Conservation (phyloP, 768 basidiomycete genomes). For the Trichaptum fuscoviolaceum region DNA sequence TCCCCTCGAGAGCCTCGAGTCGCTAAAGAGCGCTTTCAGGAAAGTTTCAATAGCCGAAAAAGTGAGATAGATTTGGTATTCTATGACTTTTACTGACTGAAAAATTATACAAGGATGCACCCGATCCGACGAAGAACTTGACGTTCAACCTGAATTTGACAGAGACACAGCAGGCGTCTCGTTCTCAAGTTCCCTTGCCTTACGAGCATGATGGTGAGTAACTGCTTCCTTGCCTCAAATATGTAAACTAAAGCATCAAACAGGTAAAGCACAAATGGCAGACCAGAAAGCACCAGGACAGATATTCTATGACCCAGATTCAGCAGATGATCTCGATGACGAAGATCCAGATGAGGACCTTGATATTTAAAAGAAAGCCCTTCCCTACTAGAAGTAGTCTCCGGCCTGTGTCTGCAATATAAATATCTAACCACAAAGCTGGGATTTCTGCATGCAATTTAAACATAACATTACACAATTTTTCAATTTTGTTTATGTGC, state of each 20-base stretch:
- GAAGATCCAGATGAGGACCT: conserved; percentile 96
- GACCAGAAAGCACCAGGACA: conserved; percentile 29
- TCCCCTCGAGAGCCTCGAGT: conserved; percentile 45
- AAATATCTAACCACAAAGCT: background rate
- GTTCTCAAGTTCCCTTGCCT: conserved; percentile 81
- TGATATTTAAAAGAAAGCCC: conserved; percentile 48
- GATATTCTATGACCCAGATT: conserved; percentile 89
- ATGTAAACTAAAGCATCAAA: conserved; percentile 1
- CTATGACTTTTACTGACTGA: conserved; percentile 2
- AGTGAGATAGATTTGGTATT: conserved; percentile 16
- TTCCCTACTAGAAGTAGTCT: too few relatives aligned
- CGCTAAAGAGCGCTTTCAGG: conserved; percentile 43
- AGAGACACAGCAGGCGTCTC: conserved; percentile 69
- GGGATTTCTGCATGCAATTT: background rate
- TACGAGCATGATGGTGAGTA: conserved; percentile 78
- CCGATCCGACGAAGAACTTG: conserved; percentile 61
- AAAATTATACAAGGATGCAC: background rate
- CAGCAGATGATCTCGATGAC: conserved; percentile 91
- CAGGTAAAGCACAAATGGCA: conserved; percentile 30
- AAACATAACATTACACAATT: conserved; percentile 1
- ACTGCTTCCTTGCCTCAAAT: background rate
- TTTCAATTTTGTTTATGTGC: background rate
- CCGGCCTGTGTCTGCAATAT: too few relatives aligned
- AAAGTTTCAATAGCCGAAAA: conserved; percentile 18
- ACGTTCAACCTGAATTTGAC: conserved; percentile 89